phyloP scores from a whole-genome alignment of 2,329 filamentous ascomycete species.

The Myriosclerotinia duriaeana region DNA sequence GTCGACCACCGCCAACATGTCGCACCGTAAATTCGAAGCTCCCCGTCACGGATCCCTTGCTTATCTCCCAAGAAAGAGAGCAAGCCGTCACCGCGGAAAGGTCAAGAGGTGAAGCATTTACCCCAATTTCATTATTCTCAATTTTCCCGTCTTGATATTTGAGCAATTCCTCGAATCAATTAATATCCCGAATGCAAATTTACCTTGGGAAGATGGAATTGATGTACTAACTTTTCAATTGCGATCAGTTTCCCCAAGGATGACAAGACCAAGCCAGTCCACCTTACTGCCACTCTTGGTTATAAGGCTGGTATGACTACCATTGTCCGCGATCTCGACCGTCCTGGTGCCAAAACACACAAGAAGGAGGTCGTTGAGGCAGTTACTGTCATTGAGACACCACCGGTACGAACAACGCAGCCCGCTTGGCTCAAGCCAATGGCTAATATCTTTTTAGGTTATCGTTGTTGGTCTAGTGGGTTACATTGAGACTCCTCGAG shows the following conservation, averaged over 20 bases:
- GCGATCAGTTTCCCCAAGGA: constrained; percentile 87
- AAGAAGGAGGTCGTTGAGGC: constrained; percentile 97
- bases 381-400: constrained; percentile 84
- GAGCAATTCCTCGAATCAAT: neutral
- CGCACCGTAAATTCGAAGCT: constrained; percentile 50
- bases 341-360: constrained; percentile 98
- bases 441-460: constrained; percentile 79
- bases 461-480: constrained; percentile 99
- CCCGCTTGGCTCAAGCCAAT: constrained; percentile 74
- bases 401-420: constrained; percentile 89
- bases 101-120: constrained; percentile 82
- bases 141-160: constrained; percentile 26
- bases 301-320: constrained; percentile 99
- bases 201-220: neutral
- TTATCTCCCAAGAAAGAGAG: constrained; percentile 87
- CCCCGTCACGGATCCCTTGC: constrained; percentile 93
- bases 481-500: constrained; percentile 99
- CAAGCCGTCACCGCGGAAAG: constrained; percentile 91
- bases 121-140: neutral
- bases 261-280: constrained; percentile 99
- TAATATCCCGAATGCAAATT: neutral
- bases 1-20: constrained; percentile 31
- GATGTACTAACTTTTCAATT: constrained; percentile 19
- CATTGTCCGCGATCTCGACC: constrained; percentile 93
- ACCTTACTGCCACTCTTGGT: constrained; percentile 96